Conservation (phyloP, 441 rosid species). For the Gossypium trilobum region DNA sequence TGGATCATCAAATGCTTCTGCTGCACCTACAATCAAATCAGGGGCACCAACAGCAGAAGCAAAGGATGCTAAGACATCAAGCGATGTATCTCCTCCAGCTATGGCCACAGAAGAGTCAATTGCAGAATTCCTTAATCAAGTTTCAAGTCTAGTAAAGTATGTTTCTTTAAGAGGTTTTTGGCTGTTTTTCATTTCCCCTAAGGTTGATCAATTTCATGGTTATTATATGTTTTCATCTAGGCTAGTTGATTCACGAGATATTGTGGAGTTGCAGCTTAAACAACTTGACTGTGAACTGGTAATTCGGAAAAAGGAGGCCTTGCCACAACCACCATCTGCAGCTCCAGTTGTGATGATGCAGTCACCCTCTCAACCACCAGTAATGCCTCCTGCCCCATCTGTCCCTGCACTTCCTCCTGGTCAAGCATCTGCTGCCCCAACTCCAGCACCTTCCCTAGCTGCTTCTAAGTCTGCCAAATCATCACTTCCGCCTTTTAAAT, state of each 20-base stretch:
- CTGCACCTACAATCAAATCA: conserved; percentile 24
- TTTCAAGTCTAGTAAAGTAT: conserved; percentile 72
- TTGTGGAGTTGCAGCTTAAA: conserved; percentile 73
- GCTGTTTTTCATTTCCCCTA: not conserved
- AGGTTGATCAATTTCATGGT: not conserved
- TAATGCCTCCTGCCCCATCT: conserved; percentile 23
- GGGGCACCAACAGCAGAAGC: conserved; percentile 31
- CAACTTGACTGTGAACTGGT: conserved; percentile 65
- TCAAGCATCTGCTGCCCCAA: conserved; percentile 28
- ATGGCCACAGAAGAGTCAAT: conserved; percentile 58
- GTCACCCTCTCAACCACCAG: conserved; percentile 35
- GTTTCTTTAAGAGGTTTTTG: conserved; percentile 14
- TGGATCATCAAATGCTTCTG: conserved; percentile 51
- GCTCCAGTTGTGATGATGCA: conserved; percentile 46
- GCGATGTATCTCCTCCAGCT: conserved; percentile 31
- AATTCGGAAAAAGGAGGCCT: conserved; percentile 80
- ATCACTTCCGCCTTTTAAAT: conserved; percentile 61
- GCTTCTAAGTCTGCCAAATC: conserved; percentile 42
- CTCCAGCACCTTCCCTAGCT: conserved; percentile 33
- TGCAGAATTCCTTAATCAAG: conserved; percentile 66
- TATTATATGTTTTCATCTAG: conserved; percentile 30
- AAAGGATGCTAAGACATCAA: conserved; percentile 30
- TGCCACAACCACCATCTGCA: conserved; percentile 46
- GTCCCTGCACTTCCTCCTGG: conserved; percentile 25
- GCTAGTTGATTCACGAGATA: conserved; percentile 84